Evolutionary conservation across 2,329 filamentous ascomycete genomes (phyloP).

Genomic region (Purpureocillium takamizusanense): DNA sequence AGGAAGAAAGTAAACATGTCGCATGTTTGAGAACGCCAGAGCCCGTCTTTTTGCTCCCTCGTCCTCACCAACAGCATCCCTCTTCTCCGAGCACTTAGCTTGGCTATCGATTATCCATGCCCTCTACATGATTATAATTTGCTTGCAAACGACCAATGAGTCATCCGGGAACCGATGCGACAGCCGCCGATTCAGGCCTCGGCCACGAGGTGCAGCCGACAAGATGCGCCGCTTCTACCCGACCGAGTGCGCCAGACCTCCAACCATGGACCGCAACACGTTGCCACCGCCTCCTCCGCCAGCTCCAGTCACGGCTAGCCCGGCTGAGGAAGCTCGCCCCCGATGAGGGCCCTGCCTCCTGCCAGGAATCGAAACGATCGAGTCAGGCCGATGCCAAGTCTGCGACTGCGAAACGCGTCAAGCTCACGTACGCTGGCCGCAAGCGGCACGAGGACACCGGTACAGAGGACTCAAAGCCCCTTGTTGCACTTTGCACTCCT

Average conservation of each 20-base stretch:
- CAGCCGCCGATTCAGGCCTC: constrained; percentile 8
- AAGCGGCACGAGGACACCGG: constrained; percentile 6
- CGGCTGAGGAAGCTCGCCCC: constrained; percentile 25
- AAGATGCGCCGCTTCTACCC: constrained; percentile 10
- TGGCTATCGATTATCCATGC: too few species aligned
- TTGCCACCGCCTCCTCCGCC: constrained; percentile 37
- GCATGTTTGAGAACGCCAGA: too few species aligned
- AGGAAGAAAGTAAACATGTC: constrained; percentile 20
- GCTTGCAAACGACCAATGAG: too few species aligned
- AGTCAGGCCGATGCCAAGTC: constrained; percentile 2
- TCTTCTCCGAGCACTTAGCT: too few species aligned
- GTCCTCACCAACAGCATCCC: too few species aligned
- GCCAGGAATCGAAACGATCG: constrained; percentile 12
- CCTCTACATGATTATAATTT: too few species aligned
- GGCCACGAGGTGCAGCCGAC: constrained; percentile 17
- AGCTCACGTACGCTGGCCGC: constrained; percentile 20
- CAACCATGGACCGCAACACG: constrained; percentile 37
- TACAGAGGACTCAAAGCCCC: background rate
- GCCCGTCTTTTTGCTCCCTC: too few species aligned
- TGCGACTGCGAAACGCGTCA: constrained; percentile 15
- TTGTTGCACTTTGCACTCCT: constrained; percentile 11
- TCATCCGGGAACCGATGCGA: background rate
- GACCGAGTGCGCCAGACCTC: constrained; percentile 2
- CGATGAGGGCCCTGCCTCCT: constrained; percentile 9
- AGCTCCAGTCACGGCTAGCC: constrained; percentile 33